Evolutionary conservation across 2,329 filamentous ascomycete genomes (phyloP).

Genomic region (Beauveria australis): DNA sequence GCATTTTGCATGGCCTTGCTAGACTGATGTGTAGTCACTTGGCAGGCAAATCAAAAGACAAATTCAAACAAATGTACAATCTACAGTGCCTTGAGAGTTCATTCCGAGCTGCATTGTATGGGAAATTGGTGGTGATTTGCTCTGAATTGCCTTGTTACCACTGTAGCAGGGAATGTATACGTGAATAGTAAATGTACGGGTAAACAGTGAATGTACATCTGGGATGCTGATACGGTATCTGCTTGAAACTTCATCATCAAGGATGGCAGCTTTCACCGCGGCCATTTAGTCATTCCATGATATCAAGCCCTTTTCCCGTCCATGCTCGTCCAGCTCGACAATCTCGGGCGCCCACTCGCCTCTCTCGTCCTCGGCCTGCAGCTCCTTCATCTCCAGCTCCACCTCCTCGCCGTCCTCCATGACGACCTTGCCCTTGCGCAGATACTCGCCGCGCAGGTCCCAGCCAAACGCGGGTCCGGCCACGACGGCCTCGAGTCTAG

Average conservation of each 20-base stretch:
- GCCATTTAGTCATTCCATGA: conserved; percentile 33
- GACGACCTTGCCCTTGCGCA: conserved; percentile 39
- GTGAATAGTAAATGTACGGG: too few species aligned
- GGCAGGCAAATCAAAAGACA: conserved; percentile 10
- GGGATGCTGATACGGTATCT: too few species aligned
- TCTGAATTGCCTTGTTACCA: too few species aligned
- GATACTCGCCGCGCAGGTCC: conserved; percentile 45
- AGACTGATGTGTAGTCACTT: conserved; percentile 4
- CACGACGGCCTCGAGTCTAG: conserved; percentile 23
- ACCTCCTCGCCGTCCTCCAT: conserved; percentile 46
- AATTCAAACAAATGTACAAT: background rate
- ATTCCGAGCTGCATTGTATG: too few species aligned
- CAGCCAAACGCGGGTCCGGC: conserved; percentile 41
- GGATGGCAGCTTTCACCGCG: too few species aligned
- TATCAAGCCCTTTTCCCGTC: conserved; percentile 42
- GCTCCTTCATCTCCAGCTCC: conserved; percentile 38
- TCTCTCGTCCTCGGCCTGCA: conserved; percentile 45
- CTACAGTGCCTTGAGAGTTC: background rate
- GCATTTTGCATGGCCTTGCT: conserved; percentile 12
- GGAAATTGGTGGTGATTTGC: too few species aligned
- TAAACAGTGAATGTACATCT: too few species aligned
- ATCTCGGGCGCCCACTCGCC: conserved; percentile 46
- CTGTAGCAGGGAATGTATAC: background rate
- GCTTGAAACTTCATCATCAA: too few species aligned
- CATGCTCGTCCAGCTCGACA: conserved; percentile 43